Evolutionary conservation across 2,329 filamentous ascomycete species (phyloP).

Genomic region (Fusarium albosuccineum): DNA sequence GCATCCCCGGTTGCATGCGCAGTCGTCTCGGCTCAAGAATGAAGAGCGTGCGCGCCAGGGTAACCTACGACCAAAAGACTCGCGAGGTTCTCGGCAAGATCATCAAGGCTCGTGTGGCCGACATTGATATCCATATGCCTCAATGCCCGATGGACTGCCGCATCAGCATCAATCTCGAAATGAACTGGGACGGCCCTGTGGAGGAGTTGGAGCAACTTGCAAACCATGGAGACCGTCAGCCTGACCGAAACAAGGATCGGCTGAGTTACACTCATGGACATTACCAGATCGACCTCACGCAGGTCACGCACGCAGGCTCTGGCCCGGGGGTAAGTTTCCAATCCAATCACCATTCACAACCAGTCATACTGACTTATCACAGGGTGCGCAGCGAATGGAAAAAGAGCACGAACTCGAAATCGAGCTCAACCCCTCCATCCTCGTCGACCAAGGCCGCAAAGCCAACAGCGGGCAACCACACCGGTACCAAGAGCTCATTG

Average conservation of each 20-base stretch:
- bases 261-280: slow-evolving; percentile 89
- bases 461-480: slow-evolving; percentile 66
- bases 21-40: slow-evolving; percentile 66
- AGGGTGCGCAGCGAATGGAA: slow-evolving; percentile 58
- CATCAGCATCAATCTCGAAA: slow-evolving; percentile 94
- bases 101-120: slow-evolving; percentile 88
- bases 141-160: slow-evolving; percentile 86
- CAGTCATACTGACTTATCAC: slow-evolving; percentile 17
- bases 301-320: slow-evolving; percentile 73
- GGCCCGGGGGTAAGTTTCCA: slow-evolving; percentile 54
- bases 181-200: slow-evolving; percentile 81
- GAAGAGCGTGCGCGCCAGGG: slow-evolving; percentile 64
- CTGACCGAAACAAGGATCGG: slow-evolving; percentile 86
- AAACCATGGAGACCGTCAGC: slow-evolving; percentile 55
- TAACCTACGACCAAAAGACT: slow-evolving; percentile 82
- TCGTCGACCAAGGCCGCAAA: slow-evolving; percentile 75
- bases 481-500: slow-evolving; percentile 75
- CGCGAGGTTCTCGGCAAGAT: slow-evolving; percentile 82
- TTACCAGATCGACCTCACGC: slow-evolving; percentile 93
- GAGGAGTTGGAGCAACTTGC: slow-evolving; percentile 64
- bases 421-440: slow-evolving; percentile 73
- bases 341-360: background rate
- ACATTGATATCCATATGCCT: slow-evolving; percentile 90
- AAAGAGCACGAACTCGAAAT: slow-evolving; percentile 88
- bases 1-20: slow-evolving; percentile 74